phyloP scores from a whole-genome alignment of 139 green algal species.

The Haematococcus lacustris region DNA sequence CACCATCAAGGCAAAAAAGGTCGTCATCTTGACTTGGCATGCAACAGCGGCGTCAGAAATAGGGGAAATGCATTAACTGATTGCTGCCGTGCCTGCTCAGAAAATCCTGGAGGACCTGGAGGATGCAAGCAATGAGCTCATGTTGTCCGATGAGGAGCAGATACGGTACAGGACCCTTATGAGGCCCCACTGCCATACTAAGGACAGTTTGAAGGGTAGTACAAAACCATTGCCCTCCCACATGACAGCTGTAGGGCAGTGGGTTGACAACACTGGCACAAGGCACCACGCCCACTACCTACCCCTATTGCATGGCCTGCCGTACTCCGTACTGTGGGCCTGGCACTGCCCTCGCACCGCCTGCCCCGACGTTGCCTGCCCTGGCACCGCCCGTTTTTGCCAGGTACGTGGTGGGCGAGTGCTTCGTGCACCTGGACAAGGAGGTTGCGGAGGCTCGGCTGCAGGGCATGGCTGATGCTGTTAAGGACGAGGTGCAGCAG shows the following conservation, averaged over 20 bases:
- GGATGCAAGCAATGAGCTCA: constrained; percentile 40
- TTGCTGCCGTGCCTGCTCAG: constrained; percentile 6
- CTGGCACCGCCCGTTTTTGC: too few species aligned
- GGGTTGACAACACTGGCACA: too few species aligned
- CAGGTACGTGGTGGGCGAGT: constrained; percentile 41
- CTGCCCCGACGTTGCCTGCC: too few species aligned
- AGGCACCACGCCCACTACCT: too few species aligned
- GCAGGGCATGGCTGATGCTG: constrained; percentile 10
- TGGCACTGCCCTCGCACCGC: too few species aligned
- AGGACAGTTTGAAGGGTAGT: too few species aligned
- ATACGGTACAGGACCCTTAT: too few species aligned
- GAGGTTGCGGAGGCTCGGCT: constrained; percentile 29
- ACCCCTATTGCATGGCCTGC: too few species aligned
- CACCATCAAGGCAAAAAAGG: constrained; percentile 27
- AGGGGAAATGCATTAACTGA: neutral
- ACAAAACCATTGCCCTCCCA: too few species aligned
- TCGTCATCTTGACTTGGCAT: neutral
- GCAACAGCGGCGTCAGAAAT: neutral
- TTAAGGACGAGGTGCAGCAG: constrained; percentile 14
- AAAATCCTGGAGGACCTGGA: constrained; percentile 33
- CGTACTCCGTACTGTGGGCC: too few species aligned
- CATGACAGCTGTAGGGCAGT: too few species aligned
- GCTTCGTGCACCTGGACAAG: constrained; percentile 40
- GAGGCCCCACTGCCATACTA: too few species aligned
- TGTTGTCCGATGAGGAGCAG: constrained; percentile 37